Evolutionary conservation across 2,329 filamentous ascomycete species (phyloP).

Genomic region (Juglanconis juglandina): DNA sequence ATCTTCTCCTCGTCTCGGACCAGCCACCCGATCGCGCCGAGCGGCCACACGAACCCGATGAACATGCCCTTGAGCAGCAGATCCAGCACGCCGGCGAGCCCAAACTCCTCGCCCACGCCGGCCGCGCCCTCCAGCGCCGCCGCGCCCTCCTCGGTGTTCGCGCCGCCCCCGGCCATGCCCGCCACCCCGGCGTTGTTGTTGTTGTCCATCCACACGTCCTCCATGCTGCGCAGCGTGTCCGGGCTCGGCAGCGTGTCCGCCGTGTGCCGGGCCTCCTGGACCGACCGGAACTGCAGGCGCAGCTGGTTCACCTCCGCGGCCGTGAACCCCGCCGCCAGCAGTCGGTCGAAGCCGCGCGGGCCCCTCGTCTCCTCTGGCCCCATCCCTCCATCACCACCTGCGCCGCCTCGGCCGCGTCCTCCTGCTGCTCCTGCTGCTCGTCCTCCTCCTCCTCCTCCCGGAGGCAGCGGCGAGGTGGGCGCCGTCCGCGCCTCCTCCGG

Average conservation of each 20-base stretch:
- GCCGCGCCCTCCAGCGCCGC: constrained; percentile 40
- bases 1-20: constrained; percentile 84
- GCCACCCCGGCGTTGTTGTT: constrained; percentile 41
- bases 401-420: constrained; percentile 1
- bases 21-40: constrained; percentile 82
- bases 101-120: constrained; percentile 46
- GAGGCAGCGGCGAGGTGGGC: constrained; percentile 43
- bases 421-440: neutral
- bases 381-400: constrained; percentile 19
- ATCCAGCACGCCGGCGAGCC: constrained; percentile 63
- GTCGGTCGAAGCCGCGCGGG: constrained; percentile 82
- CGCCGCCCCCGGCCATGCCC: constrained; percentile 30
- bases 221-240: constrained; percentile 69
- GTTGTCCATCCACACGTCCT: constrained; percentile 88
- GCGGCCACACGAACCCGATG: constrained; percentile 91
- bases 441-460: constrained; percentile 15
- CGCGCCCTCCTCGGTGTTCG: constrained; percentile 30
- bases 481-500: constrained; percentile 33
- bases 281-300: constrained; percentile 81
- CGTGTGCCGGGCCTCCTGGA: constrained; percentile 77
- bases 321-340: constrained; percentile 78
- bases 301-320: constrained; percentile 78
- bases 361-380: constrained; percentile 39
- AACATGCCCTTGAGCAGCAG: constrained; percentile 84
- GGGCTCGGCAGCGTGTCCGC: constrained; percentile 86